Evolutionary conservation across 2,329 filamentous ascomycete species (phyloP), one percentile per base, ranked within the genome.

Genomic region (Fusarium gaditjirri): DNA sequence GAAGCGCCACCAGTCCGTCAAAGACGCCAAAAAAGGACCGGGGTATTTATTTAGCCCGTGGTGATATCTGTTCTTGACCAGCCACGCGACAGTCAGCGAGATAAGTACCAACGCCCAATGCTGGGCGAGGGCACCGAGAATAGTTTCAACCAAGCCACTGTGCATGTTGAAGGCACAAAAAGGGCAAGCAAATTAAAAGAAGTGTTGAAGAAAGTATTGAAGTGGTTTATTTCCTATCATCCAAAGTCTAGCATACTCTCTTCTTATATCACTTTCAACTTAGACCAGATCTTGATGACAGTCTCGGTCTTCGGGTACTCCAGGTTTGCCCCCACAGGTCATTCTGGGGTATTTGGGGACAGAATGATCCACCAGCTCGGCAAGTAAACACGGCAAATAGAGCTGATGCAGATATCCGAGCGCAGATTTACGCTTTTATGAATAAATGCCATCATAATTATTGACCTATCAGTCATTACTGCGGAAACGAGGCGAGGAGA

Each of bases 1-100:
- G 70, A 94, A 89, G 25, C 93, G 86, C 93, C 93, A 95, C 86
- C 89, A 90, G 77, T 95, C 89, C 2, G 79, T 81, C 29, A 88
- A 76, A 5, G 86, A 90, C 25, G 93, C 93, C 44, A 93, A 77
- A 61, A 90, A 84, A 0, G 91, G 93, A 0, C 93, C 93, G 0
- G 93, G 93, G 74, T 93, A 94, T 76, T 87, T 90, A 80, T 91
- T 89, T 65, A 94, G 81, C 10, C 91, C 91, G 55, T 86, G 80
- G 72, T 85, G 86, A 50, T 83, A 83, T 25, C 76, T 75, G 39
- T 77, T 77, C 36, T 44, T 74, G 10, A 72, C 39, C 1, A 77
- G 62, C 65, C 68, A 75, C 12, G 29, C 65, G 8, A 60, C 16
- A 17, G 56, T 41, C 1, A 73, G 8, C 16, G 65, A 21, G 29